A percentile compares a stretch with the other conserved stretches of the same genome.
Conservation (phyloP, 2,329 filamentous ascomycete species). For the Alternaria conjuncta region DNA sequence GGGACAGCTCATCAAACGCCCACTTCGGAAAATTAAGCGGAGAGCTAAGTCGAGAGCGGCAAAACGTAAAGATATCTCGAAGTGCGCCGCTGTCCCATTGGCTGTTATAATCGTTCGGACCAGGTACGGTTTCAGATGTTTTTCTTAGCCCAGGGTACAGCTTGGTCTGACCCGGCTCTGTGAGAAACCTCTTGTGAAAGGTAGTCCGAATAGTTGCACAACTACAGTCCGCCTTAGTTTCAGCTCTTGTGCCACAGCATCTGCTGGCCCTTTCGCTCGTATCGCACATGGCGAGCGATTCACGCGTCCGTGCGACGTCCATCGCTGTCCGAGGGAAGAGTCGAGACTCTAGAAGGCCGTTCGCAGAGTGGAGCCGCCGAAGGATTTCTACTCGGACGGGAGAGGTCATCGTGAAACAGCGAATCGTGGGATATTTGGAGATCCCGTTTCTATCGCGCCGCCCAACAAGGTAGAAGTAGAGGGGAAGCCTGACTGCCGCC, state of each 20-base stretch:
- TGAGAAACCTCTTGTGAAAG: constrained; percentile 19
- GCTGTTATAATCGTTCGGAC: constrained; percentile 12
- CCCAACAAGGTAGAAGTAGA: constrained; percentile 9
- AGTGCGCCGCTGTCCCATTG: constrained; percentile 17
- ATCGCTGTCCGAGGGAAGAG: constrained; percentile 7
- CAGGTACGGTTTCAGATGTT: constrained; percentile 30
- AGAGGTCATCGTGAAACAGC: constrained; percentile 23
- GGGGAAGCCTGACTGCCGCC: constrained; percentile 12
- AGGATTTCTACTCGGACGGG: constrained; percentile 13
- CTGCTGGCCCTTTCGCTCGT: constrained; percentile 11
- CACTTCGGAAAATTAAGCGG: constrained; percentile 24
- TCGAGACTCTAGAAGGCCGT: constrained; percentile 28
- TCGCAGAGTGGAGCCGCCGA: background rate
- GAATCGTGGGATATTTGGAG: constrained; percentile 21
- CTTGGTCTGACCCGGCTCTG: constrained; percentile 13
- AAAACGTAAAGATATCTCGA: constrained; percentile 11
- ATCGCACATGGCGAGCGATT: constrained; percentile 11
- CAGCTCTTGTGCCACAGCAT: constrained; percentile 23
- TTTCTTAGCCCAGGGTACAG: constrained; percentile 20
- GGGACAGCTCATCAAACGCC: constrained; percentile 24
- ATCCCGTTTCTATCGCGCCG: constrained; percentile 20
- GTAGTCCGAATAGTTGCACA: constrained; percentile 14
- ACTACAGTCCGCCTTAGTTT: constrained; percentile 19
- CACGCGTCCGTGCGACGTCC: constrained; percentile 20
- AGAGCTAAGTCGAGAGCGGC: constrained; percentile 17